phyloP scores from a whole-genome alignment of 2,329 filamentous ascomycete genomes.

The Zelopaecilomyces penicillatus region DNA sequence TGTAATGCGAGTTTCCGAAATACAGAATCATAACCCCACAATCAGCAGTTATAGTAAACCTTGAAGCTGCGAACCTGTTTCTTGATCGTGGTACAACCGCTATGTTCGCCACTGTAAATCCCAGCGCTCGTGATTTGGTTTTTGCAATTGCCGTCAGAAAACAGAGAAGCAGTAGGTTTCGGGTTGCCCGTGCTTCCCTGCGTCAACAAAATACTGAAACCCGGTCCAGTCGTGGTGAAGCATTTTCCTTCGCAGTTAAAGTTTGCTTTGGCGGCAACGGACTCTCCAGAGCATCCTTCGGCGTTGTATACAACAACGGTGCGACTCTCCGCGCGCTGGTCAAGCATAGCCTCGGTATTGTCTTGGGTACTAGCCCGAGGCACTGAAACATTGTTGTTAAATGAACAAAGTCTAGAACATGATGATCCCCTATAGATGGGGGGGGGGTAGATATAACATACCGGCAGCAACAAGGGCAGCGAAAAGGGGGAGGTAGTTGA shows the following conservation, averaged over 20 bases:
- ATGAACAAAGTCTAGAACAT: too few relatives aligned
- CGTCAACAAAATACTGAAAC: not conserved
- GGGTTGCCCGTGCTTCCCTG: not conserved
- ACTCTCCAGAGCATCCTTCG: not conserved
- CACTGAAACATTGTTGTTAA: too few relatives aligned
- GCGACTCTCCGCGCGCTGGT: not conserved
- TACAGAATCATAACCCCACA: too few relatives aligned
- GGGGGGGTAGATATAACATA: too few relatives aligned
- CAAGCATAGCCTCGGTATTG: too few relatives aligned
- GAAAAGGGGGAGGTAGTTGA: too few relatives aligned
- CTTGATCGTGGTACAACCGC: not conserved
- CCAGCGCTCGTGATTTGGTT: not conserved
- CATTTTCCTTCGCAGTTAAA: not conserved
- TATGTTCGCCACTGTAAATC: not conserved
- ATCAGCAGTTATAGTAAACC: too few relatives aligned
- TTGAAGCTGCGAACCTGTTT: too few relatives aligned
- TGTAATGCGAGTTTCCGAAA: too few relatives aligned
- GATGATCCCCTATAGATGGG: too few relatives aligned
- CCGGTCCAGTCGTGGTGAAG: not conserved
- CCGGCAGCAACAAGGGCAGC: too few relatives aligned
- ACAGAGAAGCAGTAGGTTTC: not conserved
- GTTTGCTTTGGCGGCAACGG: not conserved
- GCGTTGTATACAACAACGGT: not conserved
- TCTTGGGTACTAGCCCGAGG: too few relatives aligned
- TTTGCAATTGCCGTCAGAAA: not conserved